phyloP scores from a whole-genome alignment of 2,329 filamentous ascomycete species.

The Triangularia setosa region DNA sequence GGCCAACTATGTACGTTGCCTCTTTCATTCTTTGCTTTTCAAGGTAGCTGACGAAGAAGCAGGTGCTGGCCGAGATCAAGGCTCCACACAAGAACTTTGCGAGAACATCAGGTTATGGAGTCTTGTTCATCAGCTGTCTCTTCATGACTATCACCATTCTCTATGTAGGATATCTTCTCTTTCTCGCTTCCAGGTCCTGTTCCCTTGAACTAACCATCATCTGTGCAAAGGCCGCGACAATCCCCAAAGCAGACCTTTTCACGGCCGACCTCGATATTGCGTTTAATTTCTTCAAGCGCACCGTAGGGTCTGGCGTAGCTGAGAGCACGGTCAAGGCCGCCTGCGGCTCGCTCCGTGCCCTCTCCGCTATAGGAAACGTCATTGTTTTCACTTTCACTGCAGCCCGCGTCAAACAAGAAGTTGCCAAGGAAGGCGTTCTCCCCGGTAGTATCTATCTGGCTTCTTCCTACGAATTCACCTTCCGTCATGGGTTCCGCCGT shows the following conservation, averaged over 20 bases:
- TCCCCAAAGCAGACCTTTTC: constrained; percentile 16
- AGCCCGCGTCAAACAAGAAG: constrained; percentile 20
- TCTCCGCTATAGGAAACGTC: constrained; percentile 21
- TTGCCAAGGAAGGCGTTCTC: constrained; percentile 19
- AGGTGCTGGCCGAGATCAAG: constrained; percentile 17
- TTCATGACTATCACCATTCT: constrained; percentile 14
- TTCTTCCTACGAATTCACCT: constrained; percentile 16
- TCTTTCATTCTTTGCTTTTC: not conserved
- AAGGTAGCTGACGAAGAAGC: not conserved
- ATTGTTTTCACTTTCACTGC: constrained; percentile 22
- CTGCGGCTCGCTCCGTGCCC: constrained; percentile 12
- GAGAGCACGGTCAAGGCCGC: not conserved
- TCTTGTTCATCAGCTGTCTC: constrained; percentile 9
- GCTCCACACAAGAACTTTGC: constrained; percentile 19
- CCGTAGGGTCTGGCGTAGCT: constrained; percentile 10
- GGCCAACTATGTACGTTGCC: constrained; percentile 18
- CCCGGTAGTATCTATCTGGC: constrained; percentile 17
- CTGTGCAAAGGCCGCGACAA: constrained; percentile 15
- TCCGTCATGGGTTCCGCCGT: constrained; percentile 17
- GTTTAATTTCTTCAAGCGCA: constrained; percentile 17
- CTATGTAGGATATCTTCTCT: constrained; percentile 5
- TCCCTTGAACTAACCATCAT: not conserved
- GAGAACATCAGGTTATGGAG: not conserved
- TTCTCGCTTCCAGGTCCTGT: no score
- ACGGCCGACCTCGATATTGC: constrained; percentile 12